phyloP scores from a whole-genome alignment of 352 stramenopile species.

The Phytophthora lateralis region DNA sequence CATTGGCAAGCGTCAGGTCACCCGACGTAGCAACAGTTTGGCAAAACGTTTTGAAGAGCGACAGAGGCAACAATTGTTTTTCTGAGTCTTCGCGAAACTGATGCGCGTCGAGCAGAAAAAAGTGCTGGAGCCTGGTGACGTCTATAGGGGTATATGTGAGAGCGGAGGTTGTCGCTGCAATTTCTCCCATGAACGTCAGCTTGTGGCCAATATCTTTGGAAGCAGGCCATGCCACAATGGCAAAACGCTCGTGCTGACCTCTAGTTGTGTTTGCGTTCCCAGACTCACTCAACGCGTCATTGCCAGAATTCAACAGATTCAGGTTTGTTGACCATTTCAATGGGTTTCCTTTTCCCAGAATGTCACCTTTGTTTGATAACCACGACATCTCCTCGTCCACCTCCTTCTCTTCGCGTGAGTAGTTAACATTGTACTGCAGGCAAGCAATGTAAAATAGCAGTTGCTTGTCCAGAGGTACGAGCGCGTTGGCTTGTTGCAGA shows the following conservation, averaged over 20 bases:
- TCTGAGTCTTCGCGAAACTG: neutral
- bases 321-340: conserved; percentile 8
- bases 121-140: conserved; percentile 1
- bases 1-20: neutral
- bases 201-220: neutral
- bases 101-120: neutral
- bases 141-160: conserved; percentile 14
- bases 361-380: neutral
- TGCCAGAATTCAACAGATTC: conserved; percentile 12
- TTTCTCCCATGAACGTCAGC: conserved; percentile 10
- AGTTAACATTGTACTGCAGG: neutral
- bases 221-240: conserved; percentile 14
- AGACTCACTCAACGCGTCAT: neutral
- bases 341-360: too few relatives aligned
- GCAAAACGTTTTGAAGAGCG: conserved; percentile 6
- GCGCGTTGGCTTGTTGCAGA: conserved; percentile 8
- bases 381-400: neutral
- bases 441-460: conserved; percentile 11
- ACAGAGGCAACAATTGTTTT: neutral
- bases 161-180: conserved; percentile 1
- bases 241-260: conserved; percentile 1
- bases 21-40: neutral
- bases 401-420: too few relatives aligned
- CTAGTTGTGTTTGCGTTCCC: neutral
- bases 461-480: conserved; percentile 1